phyloP scores from a whole-genome alignment of 257 asterid genomes.

The Solanum virginianum region DNA sequence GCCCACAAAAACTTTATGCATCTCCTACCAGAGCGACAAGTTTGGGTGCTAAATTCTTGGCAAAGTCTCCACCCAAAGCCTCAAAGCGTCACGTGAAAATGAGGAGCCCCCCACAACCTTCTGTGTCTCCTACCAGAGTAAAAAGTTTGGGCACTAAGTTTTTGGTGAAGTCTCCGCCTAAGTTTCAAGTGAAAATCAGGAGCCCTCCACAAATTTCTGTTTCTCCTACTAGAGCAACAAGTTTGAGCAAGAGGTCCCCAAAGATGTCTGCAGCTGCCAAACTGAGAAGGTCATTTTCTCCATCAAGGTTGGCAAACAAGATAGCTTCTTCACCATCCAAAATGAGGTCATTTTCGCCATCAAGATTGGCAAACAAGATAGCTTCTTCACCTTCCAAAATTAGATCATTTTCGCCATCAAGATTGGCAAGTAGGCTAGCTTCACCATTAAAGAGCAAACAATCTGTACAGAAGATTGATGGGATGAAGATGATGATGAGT shows the following conservation, averaged over 20 bases:
- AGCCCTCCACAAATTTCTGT: slow-evolving; percentile 32
- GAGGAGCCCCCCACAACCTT: slow-evolving; percentile 35
- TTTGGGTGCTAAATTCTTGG: slow-evolving; percentile 36
- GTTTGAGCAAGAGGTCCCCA: slow-evolving; percentile 23
- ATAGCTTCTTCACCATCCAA: slow-evolving; percentile 18
- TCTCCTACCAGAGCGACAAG: slow-evolving; percentile 17
- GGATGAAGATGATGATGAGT: slow-evolving; percentile 31
- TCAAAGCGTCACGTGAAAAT: slow-evolving; percentile 41
- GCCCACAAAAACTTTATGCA: slow-evolving; percentile 25
- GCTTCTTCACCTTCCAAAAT: slow-evolving; percentile 20
- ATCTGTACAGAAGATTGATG: slow-evolving; percentile 30
- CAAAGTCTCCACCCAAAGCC: slow-evolving; percentile 45
- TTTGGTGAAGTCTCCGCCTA: slow-evolving; percentile 56
- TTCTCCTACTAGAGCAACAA: slow-evolving; percentile 15
- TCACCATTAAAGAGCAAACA: slow-evolving; percentile 40
- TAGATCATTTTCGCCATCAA: slow-evolving; percentile 4
- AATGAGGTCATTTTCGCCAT: slow-evolving; percentile 6
- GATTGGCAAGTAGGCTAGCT: slow-evolving; percentile 10
- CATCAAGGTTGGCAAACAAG: slow-evolving; percentile 45
- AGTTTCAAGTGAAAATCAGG: slow-evolving; percentile 39
- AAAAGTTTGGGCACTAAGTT: slow-evolving; percentile 5
- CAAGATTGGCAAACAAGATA: slow-evolving; percentile 40
- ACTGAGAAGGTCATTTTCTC: slow-evolving; percentile 58
- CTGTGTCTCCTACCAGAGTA: slow-evolving; percentile 16
- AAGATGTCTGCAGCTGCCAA: slow-evolving; percentile 35